Evolutionary conservation across 2,329 filamentous ascomycete genomes (phyloP).

Genomic region (Exophiala xenobiotica): DNA sequence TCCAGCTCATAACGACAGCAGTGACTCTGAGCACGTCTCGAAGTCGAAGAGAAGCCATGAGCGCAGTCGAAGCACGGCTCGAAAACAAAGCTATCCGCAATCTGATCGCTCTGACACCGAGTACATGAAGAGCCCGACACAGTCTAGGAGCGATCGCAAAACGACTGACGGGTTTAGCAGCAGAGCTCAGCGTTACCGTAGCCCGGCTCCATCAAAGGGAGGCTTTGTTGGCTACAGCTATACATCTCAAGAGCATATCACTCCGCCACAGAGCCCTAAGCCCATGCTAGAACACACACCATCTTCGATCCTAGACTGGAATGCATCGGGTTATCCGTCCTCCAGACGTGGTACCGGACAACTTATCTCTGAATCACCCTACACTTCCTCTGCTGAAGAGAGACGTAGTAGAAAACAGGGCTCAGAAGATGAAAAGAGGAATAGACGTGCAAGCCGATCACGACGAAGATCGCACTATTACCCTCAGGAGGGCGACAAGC

Average conservation of each 20-base stretch:
- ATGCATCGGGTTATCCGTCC: conserved; percentile 3
- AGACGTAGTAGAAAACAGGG: conserved; percentile 5
- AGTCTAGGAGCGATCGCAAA: conserved; percentile 2
- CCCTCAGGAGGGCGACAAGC: conserved; percentile 8
- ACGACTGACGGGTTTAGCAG: conserved; percentile 4
- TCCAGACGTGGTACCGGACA: conserved; percentile 5
- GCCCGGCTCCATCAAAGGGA: conserved; percentile 16
- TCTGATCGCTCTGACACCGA: conserved; percentile 22
- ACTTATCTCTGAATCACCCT: conserved; percentile 24
- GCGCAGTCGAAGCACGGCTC: conserved; percentile 19
- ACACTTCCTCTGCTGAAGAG: conserved; percentile 30
- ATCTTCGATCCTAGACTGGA: conserved; percentile 9
- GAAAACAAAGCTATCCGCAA: conserved; percentile 18
- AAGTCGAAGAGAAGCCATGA: conserved; percentile 14
- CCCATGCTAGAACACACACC: conserved; percentile 10
- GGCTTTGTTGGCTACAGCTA: conserved; percentile 20
- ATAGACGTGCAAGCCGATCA: conserved; percentile 6
- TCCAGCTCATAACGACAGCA: conserved; percentile 11
- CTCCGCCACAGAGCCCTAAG: conserved; percentile 28
- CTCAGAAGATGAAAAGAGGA: conserved; percentile 16
- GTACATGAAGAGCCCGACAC: conserved; percentile 9
- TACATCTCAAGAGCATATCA: conserved; percentile 22
- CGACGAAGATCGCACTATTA: conserved; percentile 13
- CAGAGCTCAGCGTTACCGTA: conserved; percentile 19
- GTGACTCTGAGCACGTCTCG: conserved; percentile 21